Conservation (phyloP, 306 rosid species). For the Ziziphus jujuba region DNA sequence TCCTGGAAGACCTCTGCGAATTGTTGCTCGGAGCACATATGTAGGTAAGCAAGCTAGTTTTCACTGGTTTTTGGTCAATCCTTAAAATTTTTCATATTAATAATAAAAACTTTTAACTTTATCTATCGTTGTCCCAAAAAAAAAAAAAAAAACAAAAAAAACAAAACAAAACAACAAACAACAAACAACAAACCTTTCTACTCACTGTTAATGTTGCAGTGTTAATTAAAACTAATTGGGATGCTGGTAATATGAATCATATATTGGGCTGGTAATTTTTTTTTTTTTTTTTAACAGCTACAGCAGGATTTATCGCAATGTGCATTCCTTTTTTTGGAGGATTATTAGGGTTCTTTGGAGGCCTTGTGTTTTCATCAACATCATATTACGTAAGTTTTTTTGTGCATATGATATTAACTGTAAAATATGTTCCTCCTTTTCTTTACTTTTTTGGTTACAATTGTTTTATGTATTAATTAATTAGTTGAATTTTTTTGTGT, state of each 20-base stretch:
- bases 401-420: background rate
- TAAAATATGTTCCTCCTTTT: background rate
- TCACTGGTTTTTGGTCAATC: background rate
- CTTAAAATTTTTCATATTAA: background rate
- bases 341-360: slow-evolving; percentile 69
- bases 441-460: too few relatives aligned
- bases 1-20: slow-evolving; percentile 42
- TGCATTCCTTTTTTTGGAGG: slow-evolving; percentile 82
- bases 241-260: too few relatives aligned
- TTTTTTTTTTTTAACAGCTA: slow-evolving; percentile 20
- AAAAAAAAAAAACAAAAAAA: too few relatives aligned
- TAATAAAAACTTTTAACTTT: too few relatives aligned
- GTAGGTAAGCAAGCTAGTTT: slow-evolving; percentile 46
- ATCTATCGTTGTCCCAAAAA: too few relatives aligned
- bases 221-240: background rate
- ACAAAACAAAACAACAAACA: too few relatives aligned
- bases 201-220: too few relatives aligned
- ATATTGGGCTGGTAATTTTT: background rate
- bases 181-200: too few relatives aligned
- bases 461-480: too few relatives aligned
- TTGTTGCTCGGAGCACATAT: slow-evolving; percentile 32
- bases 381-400: slow-evolving; percentile 50
- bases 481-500: too few relatives aligned
- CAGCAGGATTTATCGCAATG: slow-evolving; percentile 44
- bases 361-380: slow-evolving; percentile 66